Percentiles rank a stretch among this genome's conserved stretches.
Conservation (phyloP, 2,329 filamentous ascomycete species). For the Microdochium nivale region DNA sequence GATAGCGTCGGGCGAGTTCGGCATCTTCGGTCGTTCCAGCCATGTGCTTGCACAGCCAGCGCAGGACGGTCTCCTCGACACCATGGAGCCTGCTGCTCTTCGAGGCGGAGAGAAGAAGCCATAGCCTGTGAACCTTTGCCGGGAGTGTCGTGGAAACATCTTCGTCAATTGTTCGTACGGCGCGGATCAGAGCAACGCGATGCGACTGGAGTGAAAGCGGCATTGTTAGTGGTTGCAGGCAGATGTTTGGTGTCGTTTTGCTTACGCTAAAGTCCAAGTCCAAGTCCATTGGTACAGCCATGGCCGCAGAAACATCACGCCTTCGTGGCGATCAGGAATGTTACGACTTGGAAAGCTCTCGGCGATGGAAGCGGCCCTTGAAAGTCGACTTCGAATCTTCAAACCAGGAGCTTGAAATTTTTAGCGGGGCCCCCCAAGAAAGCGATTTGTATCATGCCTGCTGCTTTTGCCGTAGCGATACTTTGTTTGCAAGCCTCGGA, state of each 20-base stretch:
- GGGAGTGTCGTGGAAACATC: slow-evolving; percentile 31
- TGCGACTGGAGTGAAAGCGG: neutral
- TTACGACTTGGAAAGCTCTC: neutral
- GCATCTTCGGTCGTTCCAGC: slow-evolving; percentile 34
- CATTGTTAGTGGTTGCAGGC: neutral
- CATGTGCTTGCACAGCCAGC: slow-evolving; percentile 58
- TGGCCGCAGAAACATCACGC: neutral
- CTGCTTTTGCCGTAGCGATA: neutral
- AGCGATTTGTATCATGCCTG: neutral
- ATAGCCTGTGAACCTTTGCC: slow-evolving; percentile 39
- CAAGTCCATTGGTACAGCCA: neutral
- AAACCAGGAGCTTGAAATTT: neutral
- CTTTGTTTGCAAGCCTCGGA: neutral
- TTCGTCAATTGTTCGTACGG: slow-evolving; percentile 47
- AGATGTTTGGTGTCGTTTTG: neutral
- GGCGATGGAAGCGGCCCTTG: neutral
- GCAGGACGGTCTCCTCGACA: slow-evolving; percentile 47
- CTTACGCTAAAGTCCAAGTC: neutral
- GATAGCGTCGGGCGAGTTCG: slow-evolving; percentile 45
- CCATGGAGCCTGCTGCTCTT: slow-evolving; percentile 37
- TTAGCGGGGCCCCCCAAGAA: neutral
- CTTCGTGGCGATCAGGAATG: too few species aligned
- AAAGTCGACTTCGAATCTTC: neutral
- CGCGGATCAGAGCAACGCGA: slow-evolving; percentile 32
- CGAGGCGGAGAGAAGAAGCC: slow-evolving; percentile 35